phyloP scores from a whole-genome alignment of 768 basidiomycete species.

The Xerocomus brunneocitrinus region DNA sequence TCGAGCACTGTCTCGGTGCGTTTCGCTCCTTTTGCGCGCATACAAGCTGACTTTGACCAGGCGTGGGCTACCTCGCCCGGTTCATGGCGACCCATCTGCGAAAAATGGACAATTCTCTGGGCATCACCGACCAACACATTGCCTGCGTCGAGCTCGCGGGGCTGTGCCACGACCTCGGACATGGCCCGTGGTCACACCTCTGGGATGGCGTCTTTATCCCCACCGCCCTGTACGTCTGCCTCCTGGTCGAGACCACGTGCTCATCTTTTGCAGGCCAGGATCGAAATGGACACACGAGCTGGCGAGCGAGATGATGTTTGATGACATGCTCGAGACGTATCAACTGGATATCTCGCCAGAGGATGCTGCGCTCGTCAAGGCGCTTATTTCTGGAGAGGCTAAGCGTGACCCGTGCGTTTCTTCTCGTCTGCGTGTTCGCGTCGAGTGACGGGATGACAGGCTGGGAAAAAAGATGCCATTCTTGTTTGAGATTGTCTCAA shows the following conservation, averaged over 20 bases:
- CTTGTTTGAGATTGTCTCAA: slow-evolving; percentile 82
- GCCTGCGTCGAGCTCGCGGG: slow-evolving; percentile 77
- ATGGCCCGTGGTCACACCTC: slow-evolving; percentile 84
- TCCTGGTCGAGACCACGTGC: too few species aligned
- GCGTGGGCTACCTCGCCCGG: slow-evolving; percentile 70
- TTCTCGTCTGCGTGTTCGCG: too few species aligned
- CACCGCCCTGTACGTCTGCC: slow-evolving; percentile 47
- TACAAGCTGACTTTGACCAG: slow-evolving; percentile 33
- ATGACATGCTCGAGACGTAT: slow-evolving; percentile 57
- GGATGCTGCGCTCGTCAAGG: slow-evolving; percentile 65
- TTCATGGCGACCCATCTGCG: slow-evolving; percentile 56
- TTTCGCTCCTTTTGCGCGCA: not conserved
- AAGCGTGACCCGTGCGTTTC: slow-evolving; percentile 46
- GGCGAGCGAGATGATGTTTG: slow-evolving; percentile 81
- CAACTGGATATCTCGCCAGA: slow-evolving; percentile 42
- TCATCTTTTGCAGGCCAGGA: slow-evolving; percentile 33
- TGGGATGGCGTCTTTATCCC: slow-evolving; percentile 79
- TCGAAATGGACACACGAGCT: slow-evolving; percentile 70
- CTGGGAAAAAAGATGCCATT: slow-evolving; percentile 56
- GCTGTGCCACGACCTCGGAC: slow-evolving; percentile 80
- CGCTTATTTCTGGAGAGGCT: slow-evolving; percentile 66
- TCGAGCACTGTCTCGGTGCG: slow-evolving; percentile 79
- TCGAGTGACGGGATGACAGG: slow-evolving; percentile 5
- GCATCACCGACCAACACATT: slow-evolving; percentile 67
- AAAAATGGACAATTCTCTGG: slow-evolving; percentile 53